Evolutionary conservation across 257 asterid genomes (phyloP).

Genomic region (Rauvolfia tetraphylla): DNA sequence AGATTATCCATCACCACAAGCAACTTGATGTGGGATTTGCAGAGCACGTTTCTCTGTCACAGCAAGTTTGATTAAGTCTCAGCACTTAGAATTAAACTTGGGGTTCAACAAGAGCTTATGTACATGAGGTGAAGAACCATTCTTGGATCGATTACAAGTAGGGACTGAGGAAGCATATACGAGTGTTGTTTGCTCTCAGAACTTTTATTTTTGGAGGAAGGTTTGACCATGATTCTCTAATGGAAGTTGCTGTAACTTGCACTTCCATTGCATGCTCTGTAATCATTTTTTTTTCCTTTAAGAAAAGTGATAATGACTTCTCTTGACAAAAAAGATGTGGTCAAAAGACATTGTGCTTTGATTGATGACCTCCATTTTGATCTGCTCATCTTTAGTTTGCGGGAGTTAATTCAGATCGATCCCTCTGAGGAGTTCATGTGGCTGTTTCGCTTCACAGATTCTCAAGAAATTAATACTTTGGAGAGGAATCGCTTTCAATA

Average conservation of each 20-base stretch:
- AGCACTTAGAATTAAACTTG: too few species aligned
- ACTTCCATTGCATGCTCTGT: slow-evolving; percentile 20
- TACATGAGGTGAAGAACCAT: not conserved
- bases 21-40: slow-evolving; percentile 8
- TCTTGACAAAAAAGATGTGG: slow-evolving; percentile 6
- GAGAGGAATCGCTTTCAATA: too few species aligned
- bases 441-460: too few species aligned
- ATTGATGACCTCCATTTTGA: not conserved
- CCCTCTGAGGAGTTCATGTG: too few species aligned
- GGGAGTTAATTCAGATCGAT: not conserved
- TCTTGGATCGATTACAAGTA: slow-evolving; percentile 1
- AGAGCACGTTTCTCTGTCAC: too few species aligned
- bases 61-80: too few species aligned
- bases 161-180: not conserved
- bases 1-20: slow-evolving; percentile 7
- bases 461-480: too few species aligned
- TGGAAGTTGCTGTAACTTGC: slow-evolving; percentile 29
- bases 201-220: slow-evolving; percentile 24
- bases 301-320: slow-evolving; percentile 12
- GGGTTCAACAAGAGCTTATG: too few species aligned
- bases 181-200: slow-evolving; percentile 28
- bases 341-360: not conserved
- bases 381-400: not conserved
- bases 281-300: not conserved
- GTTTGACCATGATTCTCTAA: slow-evolving; percentile 20